Evolutionary conservation across 179 eudicot species (phyloP), one percentile per base, ranked within the genome.

Genomic region (Amaranthus tricolor): DNA sequence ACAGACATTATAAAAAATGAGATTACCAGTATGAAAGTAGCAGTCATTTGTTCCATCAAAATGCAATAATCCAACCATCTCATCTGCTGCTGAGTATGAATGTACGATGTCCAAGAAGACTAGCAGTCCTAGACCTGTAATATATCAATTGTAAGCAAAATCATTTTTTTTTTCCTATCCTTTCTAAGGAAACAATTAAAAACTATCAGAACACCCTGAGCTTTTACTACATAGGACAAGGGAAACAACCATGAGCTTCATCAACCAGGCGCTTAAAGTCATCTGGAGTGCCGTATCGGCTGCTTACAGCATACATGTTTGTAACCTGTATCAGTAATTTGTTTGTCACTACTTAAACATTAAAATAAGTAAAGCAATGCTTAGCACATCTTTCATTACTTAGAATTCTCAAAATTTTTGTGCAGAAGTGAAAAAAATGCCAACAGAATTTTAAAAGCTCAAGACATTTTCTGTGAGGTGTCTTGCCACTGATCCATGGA

Each of bases 11-110:
- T 72, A 11, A 62, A 24, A 48, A 74, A 56, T n/a, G 14, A 65
- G 45, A 50, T 76, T 89, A 95, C 99, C 99, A 43, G 96, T 81
- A 81, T 95, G 99, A 74, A 95, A 95, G 82, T 80, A 95, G 85
- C 99, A 95, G 79, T 95, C 99, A 73, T 93, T 95, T 87, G 98
- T 84, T 79, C 98, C 99, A 77, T 95, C 99, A 86, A 85, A 95
- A 73, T 84, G 90, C 15, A 98, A 91, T 76, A 95, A 82, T 13
- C 99, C 99, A 81, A 95, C 91, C 97, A 93, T 89, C 90, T 95
- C 98, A 77, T 95, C 98, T 71, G 99, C 96, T 76, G 99, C 99
- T 68, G 98, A 84, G 79, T 95, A 93, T 19, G 99, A 95, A 79
- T 95, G 99, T 65, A 91, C 94, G 75, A 95, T 85, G 77, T 95